These are phyloP conservation scores for Aspergillus alliaceus DNA, from an alignment of 2,329 filamentous ascomycete species.

Conservation along the genomic window DNA sequence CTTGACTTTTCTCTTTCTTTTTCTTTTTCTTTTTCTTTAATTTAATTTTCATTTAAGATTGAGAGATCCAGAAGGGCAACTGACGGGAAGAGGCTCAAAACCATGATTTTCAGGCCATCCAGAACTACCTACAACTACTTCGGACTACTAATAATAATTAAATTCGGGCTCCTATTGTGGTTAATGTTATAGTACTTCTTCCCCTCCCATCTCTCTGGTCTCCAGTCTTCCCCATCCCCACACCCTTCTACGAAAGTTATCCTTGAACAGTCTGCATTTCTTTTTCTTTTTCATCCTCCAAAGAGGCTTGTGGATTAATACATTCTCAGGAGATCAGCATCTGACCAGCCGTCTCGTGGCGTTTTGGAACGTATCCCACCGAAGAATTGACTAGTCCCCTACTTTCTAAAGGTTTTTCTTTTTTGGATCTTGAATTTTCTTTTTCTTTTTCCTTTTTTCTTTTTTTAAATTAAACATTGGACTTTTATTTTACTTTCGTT, in stretches of 20 bases:
- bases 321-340: constrained; percentile 14
- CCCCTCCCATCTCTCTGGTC: neutral
- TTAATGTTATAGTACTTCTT: neutral
- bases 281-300: neutral
- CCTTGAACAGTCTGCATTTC: neutral
- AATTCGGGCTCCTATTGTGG: constrained; percentile 6
- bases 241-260: neutral
- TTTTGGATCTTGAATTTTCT: no score
- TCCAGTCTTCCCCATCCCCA: neutral
- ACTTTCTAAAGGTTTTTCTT: neutral
- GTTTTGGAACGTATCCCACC: constrained; percentile 10
- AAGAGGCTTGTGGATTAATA: neutral
- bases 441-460: neutral
- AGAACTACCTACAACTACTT: no score
- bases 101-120: constrained; percentile 15
- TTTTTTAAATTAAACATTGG: constrained; percentile 1
- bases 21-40: neutral
- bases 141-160: constrained; percentile 11
- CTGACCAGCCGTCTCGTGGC: constrained; percentile 18
- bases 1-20: neutral
- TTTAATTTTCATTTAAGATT: neutral
- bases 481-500: constrained; percentile 1
- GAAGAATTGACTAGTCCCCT: constrained; percentile 9
- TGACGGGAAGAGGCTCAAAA: constrained; percentile 25
- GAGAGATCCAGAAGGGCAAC: neutral